Conservation (phyloP, 805 yeast genomes). For the Gaillardinia entomophila region DNA sequence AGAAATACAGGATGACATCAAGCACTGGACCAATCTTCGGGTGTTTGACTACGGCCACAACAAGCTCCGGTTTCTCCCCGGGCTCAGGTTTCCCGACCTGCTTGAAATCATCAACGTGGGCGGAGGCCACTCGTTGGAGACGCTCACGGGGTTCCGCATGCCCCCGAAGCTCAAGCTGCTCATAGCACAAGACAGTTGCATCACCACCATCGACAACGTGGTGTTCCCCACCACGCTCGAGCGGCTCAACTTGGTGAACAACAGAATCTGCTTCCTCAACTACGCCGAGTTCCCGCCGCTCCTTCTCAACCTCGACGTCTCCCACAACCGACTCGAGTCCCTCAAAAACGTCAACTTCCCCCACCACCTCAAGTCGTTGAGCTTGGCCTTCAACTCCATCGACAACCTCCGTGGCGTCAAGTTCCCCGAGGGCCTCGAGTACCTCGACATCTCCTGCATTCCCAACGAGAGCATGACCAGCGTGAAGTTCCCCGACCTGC, state of each 20-base stretch:
- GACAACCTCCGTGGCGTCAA: conserved; percentile 36
- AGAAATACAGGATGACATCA: conserved; percentile 32
- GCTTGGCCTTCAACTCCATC: conserved; percentile 34
- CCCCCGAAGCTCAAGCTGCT: conserved; percentile 25
- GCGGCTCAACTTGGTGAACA: conserved; percentile 28
- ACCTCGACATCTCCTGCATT: conserved; percentile 35
- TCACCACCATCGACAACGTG: conserved; percentile 30
- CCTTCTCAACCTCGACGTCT: conserved; percentile 26
- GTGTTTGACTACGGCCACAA: conserved; percentile 34
- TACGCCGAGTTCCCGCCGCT: conserved; percentile 32
- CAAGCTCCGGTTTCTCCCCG: conserved; percentile 32
- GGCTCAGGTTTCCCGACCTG: conserved; percentile 32
- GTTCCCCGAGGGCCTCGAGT: conserved; percentile 32
- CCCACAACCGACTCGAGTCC: conserved; percentile 35
- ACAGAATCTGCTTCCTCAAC: conserved; percentile 32
- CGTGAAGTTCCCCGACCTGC: conserved; percentile 38
- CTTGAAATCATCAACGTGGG: conserved; percentile 33
- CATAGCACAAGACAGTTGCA: conserved; percentile 28
- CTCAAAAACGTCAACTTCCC: conserved; percentile 35
- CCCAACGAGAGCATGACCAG: conserved; percentile 45
- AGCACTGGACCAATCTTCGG: conserved; percentile 27
- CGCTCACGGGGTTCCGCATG: conserved; percentile 34
- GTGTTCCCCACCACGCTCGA: conserved; percentile 28
- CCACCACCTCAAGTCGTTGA: conserved; percentile 19
- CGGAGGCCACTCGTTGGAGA: conserved; percentile 34